Evolutionary conservation across 257 asterid genomes (phyloP), one percentile per base, ranked within the genome.

Genomic region (Agastache rugosa): DNA sequence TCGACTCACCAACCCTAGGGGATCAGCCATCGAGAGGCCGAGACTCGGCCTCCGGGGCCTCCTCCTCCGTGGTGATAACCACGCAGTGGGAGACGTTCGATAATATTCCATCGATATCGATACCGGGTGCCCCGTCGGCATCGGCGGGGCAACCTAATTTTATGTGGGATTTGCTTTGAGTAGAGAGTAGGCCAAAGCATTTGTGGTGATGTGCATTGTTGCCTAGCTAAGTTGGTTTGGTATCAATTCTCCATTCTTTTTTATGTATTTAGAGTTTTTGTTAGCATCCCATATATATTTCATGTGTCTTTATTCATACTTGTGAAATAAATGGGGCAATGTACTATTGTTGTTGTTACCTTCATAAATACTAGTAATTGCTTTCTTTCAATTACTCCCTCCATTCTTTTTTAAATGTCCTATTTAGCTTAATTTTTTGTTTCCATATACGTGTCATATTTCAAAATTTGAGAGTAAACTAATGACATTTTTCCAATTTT

Each of bases 71-170:
- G 19, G 96, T 93, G 20, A 85, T 93, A 42, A 93, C 98, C 0
- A 93, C 97, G 7, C 90, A 89, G 47, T 93, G 98, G 98, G 98
- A 91, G 78, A 93, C 90, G 7, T 93, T 93, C 65, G 98, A 93
- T 59, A 77, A 92, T 14, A 39, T 82, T 3, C 87, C 90, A 3
- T 71, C 78, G 14, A 55, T 73, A 8, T 8, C 29, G 3, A 0
- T 39, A 25, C 55, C 23, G 1, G 77, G 47, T 55, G 68, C 76
- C 59, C 5, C 69, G 79, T 45, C 86, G 42, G 39, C 83, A 4
- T 45, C 86, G 23, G 25, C 80, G 10, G 22, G 44, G 15, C 87
- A 88, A 60, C 87, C 97, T 50, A 83, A 82, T 67, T 91, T 84
- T 76, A 82, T 77, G 22, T 87, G 97, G 97, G 89, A 93, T 86